phyloP scores from a whole-genome alignment of 2,329 filamentous ascomycete genomes.

The Exophiala phaeomuriformis region DNA sequence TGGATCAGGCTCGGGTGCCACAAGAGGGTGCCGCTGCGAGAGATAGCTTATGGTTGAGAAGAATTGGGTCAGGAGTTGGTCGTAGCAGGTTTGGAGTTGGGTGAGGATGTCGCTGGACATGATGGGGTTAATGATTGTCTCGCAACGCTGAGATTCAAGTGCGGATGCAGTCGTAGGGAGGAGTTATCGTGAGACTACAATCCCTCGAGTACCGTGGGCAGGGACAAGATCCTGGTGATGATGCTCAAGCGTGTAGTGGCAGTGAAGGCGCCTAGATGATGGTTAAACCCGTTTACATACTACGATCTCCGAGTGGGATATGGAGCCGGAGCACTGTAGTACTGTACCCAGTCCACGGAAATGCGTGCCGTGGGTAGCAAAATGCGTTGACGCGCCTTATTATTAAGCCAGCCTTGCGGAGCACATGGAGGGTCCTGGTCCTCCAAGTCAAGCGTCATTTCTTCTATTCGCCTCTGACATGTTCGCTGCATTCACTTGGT shows the following conservation, averaged over 20 bases:
- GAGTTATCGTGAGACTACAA: no score
- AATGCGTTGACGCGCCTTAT: background rate
- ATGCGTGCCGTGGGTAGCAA: no score
- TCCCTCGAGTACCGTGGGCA: no score
- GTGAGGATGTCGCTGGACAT: constrained; percentile 40
- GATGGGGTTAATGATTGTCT: background rate
- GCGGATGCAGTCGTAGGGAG: no score
- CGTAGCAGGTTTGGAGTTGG: constrained; percentile 45
- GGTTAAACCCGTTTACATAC: no score
- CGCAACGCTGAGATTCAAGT: background rate
- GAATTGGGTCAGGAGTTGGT: constrained; percentile 47
- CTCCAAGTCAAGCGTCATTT: background rate
- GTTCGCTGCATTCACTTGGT: background rate
- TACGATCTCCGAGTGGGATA: no score
- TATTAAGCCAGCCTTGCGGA: constrained; percentile 8
- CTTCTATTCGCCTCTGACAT: background rate
- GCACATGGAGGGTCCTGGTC: no score
- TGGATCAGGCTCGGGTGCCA: constrained; percentile 32
- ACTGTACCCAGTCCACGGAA: no score
- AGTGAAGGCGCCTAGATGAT: background rate
- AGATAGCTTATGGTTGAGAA: constrained; percentile 46
- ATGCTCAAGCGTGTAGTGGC: background rate
- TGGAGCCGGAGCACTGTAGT: no score
- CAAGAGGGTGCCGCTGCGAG: constrained; percentile 40
- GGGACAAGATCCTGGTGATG: no score